Evolutionary conservation across 169 alveolate species (phyloP), one percentile per base, ranked within the genome.

Genomic region (Eimeria tenella): DNA sequence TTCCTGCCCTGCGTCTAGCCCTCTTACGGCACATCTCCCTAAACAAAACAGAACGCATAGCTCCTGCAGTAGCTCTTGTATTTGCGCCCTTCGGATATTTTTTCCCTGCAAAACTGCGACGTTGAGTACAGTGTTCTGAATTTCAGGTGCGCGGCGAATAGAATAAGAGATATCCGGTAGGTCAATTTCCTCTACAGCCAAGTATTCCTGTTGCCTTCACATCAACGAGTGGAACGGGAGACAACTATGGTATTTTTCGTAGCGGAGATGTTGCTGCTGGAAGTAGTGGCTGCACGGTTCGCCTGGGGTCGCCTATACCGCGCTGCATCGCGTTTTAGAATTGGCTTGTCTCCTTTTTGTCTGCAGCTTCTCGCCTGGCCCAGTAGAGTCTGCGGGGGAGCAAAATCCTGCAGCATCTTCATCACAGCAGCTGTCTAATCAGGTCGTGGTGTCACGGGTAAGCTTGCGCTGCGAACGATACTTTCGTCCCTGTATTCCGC

Each of bases 151-250:
- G 89, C 89, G 9, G 89, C 89, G 89, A 81, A 63, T 58, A 53
- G 89, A 81, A 81, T 81, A 53, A 68, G 89, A 81, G 89, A 81
- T 49, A 53, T 81, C 71, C 89, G 89, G 89, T 81, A 63, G 55
- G 89, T 31, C 55, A 0, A 31, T 31, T 74, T 8, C 49, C 79
- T 25, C 49, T 8, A 55, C 58, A 10, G 17, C 82, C 56, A 31
- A 8, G n/a, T 71, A 2, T 25, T 7, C 63, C 49, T 50, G 42
- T 31, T 2, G 42, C 42, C 42, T 31, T 31, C 42, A 31, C 42
- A 31, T 19, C 84, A 3, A 10, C 17, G n/a, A 74, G 49, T 13
- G 9, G 63, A 74, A 42, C 56, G 11, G 9, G 52, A 74, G 23
- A 73, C 84, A 17, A 42, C 84, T 42, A 21, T 71, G 8, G 50